phyloP scores from a whole-genome alignment of 2,329 filamentous ascomycete species.

The Aspergillus sergii region DNA sequence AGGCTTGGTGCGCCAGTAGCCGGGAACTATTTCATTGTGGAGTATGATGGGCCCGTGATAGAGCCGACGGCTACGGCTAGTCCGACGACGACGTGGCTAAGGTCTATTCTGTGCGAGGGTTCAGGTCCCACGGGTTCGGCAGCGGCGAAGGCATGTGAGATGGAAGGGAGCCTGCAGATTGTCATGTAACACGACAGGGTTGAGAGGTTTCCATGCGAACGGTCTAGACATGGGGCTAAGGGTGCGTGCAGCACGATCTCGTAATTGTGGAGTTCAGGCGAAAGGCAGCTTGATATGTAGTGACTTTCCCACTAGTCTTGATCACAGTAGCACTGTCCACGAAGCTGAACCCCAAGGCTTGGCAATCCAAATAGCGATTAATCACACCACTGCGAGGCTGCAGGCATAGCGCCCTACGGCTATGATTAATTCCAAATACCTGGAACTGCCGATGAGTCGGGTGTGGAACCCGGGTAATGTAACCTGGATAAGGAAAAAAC shows the following conservation, averaged over 20 bases:
- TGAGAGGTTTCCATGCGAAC: not conserved
- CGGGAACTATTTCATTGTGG: constrained; percentile 43
- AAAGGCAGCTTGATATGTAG: not conserved
- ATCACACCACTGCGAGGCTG: not conserved
- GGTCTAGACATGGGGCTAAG: not conserved
- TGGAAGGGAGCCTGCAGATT: constrained; percentile 4
- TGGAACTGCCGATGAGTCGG: not conserved
- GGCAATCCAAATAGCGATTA: no score
- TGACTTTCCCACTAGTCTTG: not conserved
- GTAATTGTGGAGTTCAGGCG: no score
- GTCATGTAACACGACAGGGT: constrained; percentile 13
- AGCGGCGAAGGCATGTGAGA: constrained; percentile 14
- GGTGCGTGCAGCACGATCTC: not conserved
- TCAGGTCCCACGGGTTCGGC: constrained; percentile 5
- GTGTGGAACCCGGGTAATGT: constrained; percentile 17
- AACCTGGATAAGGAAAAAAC: constrained; percentile 7
- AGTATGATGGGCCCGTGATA: constrained; percentile 26
- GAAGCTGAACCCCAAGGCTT: not conserved
- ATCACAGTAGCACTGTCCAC: not conserved
- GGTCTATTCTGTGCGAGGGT: constrained; percentile 16
- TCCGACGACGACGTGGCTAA: constrained; percentile 25
- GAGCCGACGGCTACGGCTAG: constrained; percentile 9
- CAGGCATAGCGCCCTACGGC: constrained; percentile 4
- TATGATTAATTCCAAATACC: not conserved
- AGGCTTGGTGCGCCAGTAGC: constrained; percentile 34